Base-by-base conservation (phyloP, 1,284 basidiomycete genomes). In the Agroathelia rolfsii region DNA sequence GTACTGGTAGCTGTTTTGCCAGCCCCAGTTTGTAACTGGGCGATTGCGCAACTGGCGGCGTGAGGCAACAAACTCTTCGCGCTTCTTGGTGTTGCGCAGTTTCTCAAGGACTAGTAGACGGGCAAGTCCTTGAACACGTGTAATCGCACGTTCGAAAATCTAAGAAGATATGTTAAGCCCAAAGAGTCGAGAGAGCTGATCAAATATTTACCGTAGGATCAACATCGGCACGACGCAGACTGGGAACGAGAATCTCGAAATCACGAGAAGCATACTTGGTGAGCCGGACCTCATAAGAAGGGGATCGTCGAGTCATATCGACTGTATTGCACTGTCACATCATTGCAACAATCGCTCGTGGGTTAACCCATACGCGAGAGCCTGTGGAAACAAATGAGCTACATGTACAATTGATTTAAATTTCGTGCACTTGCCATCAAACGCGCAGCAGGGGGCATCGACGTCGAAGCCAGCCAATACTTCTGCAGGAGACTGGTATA, bases 391-490 rank as follows among this genome's bases (percentile, higher is more conserved):
- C 8, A n/a, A 8, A 24, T 30, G 18, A 23, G 18, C 13, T 22
- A 24, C 13, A 10, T 7, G 23, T 5, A 13, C 14, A 5, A 28
- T 24, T 17, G 12, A 18, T 13, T n/a, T 5, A 11, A 31, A 9
- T 9, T 32, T 23, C n/a, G 30, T 6, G n/a, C 6, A 25, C 40
- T 16, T 39, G 48, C 69, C 72, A 47, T 75, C 69, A 39, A 64
- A 76, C 3, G 64, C 62, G 36, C 66, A 69, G 50, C 69, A 74
- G 8, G 72, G 65, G 1, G 66, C 64, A 37, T 76, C 73, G 23
- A 77, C 64, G 41, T 76, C 73, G 40, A 77, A 77, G 4, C 72
- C 72, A 3, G 72, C 69, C 1, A 77, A 56, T 34, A 76, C 62
- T 46, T 77, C 74, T 2, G 71, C 70, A 8, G 72, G 72, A 19